Evolutionary conservation across 2,329 filamentous ascomycete genomes (phyloP).

Genomic region (Cercospora zeina): DNA sequence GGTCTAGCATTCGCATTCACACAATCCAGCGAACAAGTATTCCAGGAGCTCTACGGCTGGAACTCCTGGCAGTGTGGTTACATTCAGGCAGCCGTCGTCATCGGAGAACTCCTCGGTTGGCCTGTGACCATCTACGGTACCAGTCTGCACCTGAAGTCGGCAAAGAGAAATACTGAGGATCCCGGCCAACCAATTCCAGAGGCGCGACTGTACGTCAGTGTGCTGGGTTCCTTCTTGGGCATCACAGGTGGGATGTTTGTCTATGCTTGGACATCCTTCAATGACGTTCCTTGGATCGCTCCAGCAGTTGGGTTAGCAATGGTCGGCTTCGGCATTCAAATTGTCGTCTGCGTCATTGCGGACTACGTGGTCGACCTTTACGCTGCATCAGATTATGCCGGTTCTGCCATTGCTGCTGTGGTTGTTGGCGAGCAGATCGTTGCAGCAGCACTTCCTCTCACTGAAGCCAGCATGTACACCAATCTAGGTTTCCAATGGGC

Average conservation of each 20-base stretch:
- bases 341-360: conserved; percentile 49
- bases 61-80: conserved; percentile 47
- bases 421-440: conserved; percentile 53
- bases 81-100: conserved; percentile 49
- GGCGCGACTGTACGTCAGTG: conserved; percentile 48
- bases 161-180: conserved; percentile 41
- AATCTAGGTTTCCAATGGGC: conserved; percentile 54
- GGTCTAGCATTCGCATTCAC: conserved; percentile 55
- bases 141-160: conserved; percentile 47
- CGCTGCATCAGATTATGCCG: conserved; percentile 49
- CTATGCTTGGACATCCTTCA: conserved; percentile 53
- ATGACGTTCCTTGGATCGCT: conserved; percentile 49
- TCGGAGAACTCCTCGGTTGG: conserved; percentile 50
- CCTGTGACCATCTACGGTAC: conserved; percentile 39
- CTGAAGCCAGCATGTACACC: conserved; percentile 51
- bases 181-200: conserved; percentile 47
- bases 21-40: conserved; percentile 50
- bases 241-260: conserved; percentile 53
- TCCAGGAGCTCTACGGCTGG: conserved; percentile 45
- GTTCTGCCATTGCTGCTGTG: conserved; percentile 52
- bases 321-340: conserved; percentile 53
- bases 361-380: conserved; percentile 56
- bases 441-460: conserved; percentile 52
- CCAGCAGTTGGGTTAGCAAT: conserved; percentile 51
- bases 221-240: conserved; percentile 49